A percentile compares a stretch with the other conserved stretches of the same genome.
Conservation (phyloP, 352 stramenopile genomes). For the Aphanomyces cochlioides region DNA sequence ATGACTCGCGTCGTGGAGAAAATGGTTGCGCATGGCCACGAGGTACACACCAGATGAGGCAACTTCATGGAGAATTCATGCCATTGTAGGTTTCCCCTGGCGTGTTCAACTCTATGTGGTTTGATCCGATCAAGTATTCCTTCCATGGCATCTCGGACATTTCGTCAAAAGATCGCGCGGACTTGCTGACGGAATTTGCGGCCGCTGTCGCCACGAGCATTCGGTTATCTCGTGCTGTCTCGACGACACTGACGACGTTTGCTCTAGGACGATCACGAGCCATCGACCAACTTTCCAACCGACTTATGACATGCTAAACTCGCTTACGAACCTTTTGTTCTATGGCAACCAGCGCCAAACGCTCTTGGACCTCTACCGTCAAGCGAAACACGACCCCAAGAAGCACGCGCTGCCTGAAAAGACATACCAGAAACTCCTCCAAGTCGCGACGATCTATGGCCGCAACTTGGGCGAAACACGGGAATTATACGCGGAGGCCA, state of each 20-base stretch:
- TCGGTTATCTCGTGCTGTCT: not conserved
- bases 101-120: slow-evolving; percentile 21
- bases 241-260: too few species aligned
- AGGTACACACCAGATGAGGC: not conserved
- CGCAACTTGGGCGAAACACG: slow-evolving; percentile 50
- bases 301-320: not conserved
- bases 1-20: not conserved
- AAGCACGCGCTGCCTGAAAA: slow-evolving; percentile 4
- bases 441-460: slow-evolving; percentile 10
- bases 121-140: slow-evolving; percentile 34
- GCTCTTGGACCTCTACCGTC: slow-evolving; percentile 6
- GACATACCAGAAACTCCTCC: slow-evolving; percentile 18
- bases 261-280: not conserved
- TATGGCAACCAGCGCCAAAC: slow-evolving; percentile 1
- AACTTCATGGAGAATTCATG: not conserved
- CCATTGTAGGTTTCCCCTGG: not conserved
- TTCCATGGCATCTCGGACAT: slow-evolving; percentile 45
- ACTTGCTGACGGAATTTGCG: not conserved
- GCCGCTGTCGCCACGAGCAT: not conserved
- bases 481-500: slow-evolving; percentile 42
- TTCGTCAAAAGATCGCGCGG: not conserved
- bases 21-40: slow-evolving; percentile 1
- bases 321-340: slow-evolving; percentile 7
- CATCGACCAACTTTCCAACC: slow-evolving; percentile 1
- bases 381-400: not conserved